These are phyloP conservation scores for Colletotrichum neosansevieriae DNA, from an alignment of 2,329 filamentous ascomycete species.

Conservation along the genomic window DNA sequence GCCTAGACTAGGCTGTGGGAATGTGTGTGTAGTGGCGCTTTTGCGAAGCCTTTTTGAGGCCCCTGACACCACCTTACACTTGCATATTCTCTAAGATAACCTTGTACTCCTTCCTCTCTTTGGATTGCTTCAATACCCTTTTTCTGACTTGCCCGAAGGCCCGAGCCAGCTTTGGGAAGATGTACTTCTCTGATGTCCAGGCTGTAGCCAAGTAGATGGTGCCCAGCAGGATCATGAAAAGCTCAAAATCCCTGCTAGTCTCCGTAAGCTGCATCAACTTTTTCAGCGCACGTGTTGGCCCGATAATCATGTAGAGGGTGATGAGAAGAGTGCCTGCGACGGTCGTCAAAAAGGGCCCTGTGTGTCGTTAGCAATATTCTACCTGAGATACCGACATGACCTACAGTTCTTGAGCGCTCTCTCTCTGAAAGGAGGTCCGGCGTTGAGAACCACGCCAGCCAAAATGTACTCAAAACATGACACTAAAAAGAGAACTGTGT, in stretches of 20 bases:
- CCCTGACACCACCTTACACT: neutral
- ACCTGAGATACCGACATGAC: conserved; percentile 47
- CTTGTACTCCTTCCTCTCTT: conserved; percentile 92
- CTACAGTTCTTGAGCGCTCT: conserved; percentile 82
- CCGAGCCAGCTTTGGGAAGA: conserved; percentile 78
- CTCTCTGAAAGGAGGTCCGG: conserved; percentile 91
- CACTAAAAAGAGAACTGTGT: conserved; percentile 88
- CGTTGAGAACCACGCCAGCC: conserved; percentile 87
- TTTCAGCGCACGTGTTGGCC: conserved; percentile 76
- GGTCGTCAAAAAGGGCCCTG: conserved; percentile 86
- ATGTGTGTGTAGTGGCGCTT: too few species aligned
- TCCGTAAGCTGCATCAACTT: conserved; percentile 87
- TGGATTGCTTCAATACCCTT: conserved; percentile 69
- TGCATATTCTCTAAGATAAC: conserved; percentile 77
- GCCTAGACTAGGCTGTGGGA: too few species aligned
- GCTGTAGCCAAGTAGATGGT: conserved; percentile 75
- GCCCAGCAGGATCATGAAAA: conserved; percentile 79
- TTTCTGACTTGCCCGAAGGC: conserved; percentile 72
- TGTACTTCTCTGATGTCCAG: conserved; percentile 77
- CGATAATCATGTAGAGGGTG: conserved; percentile 83
- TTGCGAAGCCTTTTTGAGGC: neutral
- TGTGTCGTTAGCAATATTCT: conserved; percentile 31
- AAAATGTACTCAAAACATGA: conserved; percentile 97
- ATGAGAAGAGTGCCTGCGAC: conserved; percentile 76
- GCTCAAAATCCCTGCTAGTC: conserved; percentile 78